Conservation (phyloP, 305 asterid species). For the Fraxinus xanthoxyloides region DNA sequence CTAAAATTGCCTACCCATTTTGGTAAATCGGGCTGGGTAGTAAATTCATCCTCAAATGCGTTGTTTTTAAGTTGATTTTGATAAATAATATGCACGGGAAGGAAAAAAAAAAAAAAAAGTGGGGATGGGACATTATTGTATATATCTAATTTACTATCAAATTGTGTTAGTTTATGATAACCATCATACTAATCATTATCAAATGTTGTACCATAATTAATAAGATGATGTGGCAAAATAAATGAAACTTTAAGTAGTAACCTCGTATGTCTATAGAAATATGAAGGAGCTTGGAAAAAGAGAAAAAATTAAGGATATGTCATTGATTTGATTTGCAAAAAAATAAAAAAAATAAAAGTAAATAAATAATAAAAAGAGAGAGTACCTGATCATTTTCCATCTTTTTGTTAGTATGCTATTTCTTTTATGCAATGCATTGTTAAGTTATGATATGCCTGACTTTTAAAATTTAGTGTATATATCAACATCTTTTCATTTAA, state of each 20-base stretch:
- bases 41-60: background rate
- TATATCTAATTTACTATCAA: background rate
- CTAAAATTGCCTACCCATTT: background rate
- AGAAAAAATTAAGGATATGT: background rate
- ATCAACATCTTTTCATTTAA: background rate
- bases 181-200: background rate
- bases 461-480: background rate
- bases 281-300: background rate
- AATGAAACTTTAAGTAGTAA: background rate
- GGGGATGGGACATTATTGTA: background rate
- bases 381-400: background rate
- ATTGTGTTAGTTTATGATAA: background rate
- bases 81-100: background rate
- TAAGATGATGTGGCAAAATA: background rate
- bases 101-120: background rate
- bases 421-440: background rate
- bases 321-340: background rate
- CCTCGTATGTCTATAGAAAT: background rate
- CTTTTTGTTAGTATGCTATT: background rate
- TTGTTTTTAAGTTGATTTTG: background rate
- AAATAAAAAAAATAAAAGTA: too few species aligned
- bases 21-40: background rate
- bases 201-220: background rate
- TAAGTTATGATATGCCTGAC: background rate
- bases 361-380: background rate